Evolutionary conservation across 768 basidiomycete species (phyloP).

Genomic region (Hygrophoropsis aurantiaca): DNA sequence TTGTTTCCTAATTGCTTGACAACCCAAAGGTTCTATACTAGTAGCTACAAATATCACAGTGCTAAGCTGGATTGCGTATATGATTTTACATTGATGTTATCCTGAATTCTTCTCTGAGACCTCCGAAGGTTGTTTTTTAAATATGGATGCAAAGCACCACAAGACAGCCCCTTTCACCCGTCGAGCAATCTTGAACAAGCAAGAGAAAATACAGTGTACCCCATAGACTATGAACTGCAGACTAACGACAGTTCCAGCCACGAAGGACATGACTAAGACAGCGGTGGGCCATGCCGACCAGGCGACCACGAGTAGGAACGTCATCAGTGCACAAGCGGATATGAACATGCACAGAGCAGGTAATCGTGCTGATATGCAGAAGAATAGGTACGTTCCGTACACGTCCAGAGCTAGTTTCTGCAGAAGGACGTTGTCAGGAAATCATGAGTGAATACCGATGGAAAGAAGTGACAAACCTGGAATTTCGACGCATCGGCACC

Average conservation of each 20-base stretch:
- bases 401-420: constrained; percentile 55
- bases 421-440: not conserved
- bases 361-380: constrained; percentile 62
- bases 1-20: too few relatives aligned
- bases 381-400: constrained; percentile 64
- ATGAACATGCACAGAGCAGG: constrained; percentile 61
- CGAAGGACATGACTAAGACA: constrained; percentile 56
- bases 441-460: not conserved
- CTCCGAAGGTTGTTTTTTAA: not conserved
- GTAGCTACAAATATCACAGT: too few relatives aligned
- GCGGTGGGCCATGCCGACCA: constrained; percentile 64
- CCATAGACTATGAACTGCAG: constrained; percentile 70
- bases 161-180: too few relatives aligned
- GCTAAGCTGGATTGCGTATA: too few relatives aligned
- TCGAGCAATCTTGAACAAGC: constrained; percentile 5
- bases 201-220: constrained; percentile 22
- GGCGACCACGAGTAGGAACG: constrained; percentile 60
- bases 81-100: too few relatives aligned
- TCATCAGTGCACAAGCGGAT: constrained; percentile 56
- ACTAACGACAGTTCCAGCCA: constrained; percentile 57
- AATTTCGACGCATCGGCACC: constrained; percentile 53
- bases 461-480: constrained; percentile 38
- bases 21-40: too few relatives aligned
- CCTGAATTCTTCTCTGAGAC: too few relatives aligned
- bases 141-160: too few relatives aligned